Evolutionary conservation across 2,329 filamentous ascomycete genomes (phyloP).

Genomic region (Cadophora sp.): DNA sequence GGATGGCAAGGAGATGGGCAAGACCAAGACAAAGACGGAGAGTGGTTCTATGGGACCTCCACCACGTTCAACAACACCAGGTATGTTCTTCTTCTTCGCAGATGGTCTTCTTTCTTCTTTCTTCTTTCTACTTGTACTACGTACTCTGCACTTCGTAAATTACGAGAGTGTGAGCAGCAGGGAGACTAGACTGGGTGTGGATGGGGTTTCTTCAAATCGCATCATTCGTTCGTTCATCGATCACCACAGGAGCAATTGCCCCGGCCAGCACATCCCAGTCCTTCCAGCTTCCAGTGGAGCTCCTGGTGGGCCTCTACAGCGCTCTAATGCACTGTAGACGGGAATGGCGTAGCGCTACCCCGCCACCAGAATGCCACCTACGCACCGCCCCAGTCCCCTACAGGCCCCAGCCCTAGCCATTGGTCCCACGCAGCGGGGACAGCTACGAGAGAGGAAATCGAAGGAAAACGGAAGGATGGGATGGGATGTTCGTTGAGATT

Average conservation of each 20-base stretch:
- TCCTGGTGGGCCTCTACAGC: slow-evolving; percentile 11
- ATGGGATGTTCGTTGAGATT: not conserved
- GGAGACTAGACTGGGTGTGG: too few species aligned
- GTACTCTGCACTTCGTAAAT: too few species aligned
- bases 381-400: slow-evolving; percentile 11
- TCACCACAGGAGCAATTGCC: slow-evolving; percentile 1
- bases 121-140: not conserved
- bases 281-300: not conserved
- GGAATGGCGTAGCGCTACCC: slow-evolving; percentile 33
- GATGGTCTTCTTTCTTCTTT: not conserved
- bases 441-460: not conserved
- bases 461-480: not conserved
- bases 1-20: slow-evolving; percentile 23
- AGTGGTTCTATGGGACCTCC: slow-evolving; percentile 8
- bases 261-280: not conserved
- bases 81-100: slow-evolving; percentile 27
- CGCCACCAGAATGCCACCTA: slow-evolving; percentile 29
- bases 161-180: too few species aligned
- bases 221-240: slow-evolving; percentile 15
- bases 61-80: slow-evolving; percentile 24
- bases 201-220: slow-evolving; percentile 6
- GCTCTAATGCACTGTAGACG: slow-evolving; percentile 16
- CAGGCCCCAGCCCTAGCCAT: not conserved
- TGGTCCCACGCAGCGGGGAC: slow-evolving; percentile 10
- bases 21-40: not conserved